Conservation (phyloP, 2,329 filamentous ascomycete species). For the Aureobasidium sp. region DNA sequence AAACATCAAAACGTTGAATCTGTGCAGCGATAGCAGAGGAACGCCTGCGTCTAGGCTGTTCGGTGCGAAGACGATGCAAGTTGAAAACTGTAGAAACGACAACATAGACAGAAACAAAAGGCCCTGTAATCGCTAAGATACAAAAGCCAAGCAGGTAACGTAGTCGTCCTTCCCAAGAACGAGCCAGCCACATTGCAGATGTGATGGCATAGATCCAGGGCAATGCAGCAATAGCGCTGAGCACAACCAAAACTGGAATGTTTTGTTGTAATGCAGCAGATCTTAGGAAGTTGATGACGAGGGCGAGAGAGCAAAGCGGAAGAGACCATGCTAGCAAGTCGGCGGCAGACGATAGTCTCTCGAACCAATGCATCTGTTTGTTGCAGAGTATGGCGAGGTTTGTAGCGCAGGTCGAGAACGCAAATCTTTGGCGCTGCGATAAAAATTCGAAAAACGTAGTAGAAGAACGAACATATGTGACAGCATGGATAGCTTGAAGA, state of each 20-base stretch:
- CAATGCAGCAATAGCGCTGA: conserved; percentile 26
- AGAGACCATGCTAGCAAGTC: conserved; percentile 39
- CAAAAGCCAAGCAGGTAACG: conserved; percentile 26
- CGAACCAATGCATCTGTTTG: conserved; percentile 36
- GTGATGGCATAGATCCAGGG: conserved; percentile 27
- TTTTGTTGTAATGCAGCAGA: conserved; percentile 9
- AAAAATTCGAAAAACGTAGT: conserved; percentile 38
- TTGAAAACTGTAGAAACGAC: conserved; percentile 37
- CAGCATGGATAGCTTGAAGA: conserved; percentile 41
- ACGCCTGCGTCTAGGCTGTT: not conserved
- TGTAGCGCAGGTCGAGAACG: conserved; percentile 43
- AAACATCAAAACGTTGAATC: not conserved
- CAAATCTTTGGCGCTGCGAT: conserved; percentile 45
- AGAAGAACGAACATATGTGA: conserved; percentile 34
- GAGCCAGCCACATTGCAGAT: conserved; percentile 26
- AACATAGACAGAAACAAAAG: conserved; percentile 40
- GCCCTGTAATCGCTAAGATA: conserved; percentile 27
- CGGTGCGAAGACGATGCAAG: conserved; percentile 26
- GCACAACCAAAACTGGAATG: conserved; percentile 15
- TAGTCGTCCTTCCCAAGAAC: conserved; percentile 20
- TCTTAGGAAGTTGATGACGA: conserved; percentile 23
- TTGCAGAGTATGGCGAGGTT: conserved; percentile 45
- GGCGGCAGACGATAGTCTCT: conserved; percentile 39
- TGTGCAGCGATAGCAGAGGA: not conserved
- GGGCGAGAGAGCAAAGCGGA: conserved; percentile 23